Conservation (phyloP, 257 asterid species). For the Solanum pinnatisectum region DNA sequence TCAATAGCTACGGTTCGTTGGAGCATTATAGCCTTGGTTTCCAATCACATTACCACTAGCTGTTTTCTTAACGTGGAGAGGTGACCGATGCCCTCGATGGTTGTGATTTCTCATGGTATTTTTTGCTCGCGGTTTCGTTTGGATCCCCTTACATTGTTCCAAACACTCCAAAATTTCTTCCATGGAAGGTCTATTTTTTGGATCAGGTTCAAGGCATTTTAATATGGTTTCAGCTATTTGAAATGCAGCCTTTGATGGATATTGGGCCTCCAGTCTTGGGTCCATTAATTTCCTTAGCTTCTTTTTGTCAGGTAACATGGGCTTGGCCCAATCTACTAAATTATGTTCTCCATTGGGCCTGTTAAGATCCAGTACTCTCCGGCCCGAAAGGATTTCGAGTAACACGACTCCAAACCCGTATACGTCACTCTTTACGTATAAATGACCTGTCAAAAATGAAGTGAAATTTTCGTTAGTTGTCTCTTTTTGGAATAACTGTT, state of each 20-base stretch:
- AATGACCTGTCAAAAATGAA: constrained; percentile 40
- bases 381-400: constrained; percentile 60
- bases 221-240: constrained; percentile 30
- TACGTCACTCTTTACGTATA: constrained; percentile 78
- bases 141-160: constrained; percentile 22
- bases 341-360: constrained; percentile 47
- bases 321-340: constrained; percentile 77
- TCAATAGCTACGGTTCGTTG: constrained; percentile 11
- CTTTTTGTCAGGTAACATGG: constrained; percentile 44
- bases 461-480: not conserved
- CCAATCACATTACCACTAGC: not conserved
- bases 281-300: constrained; percentile 58
- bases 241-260: constrained; percentile 42
- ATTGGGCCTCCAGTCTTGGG: constrained; percentile 47
- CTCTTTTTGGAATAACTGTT: not conserved
- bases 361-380: constrained; percentile 44
- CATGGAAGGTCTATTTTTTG: constrained; percentile 61
- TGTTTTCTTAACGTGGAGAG: constrained; percentile 13
- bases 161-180: constrained; percentile 30
- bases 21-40: not conserved
- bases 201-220: constrained; percentile 62
- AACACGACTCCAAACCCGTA: constrained; percentile 82
- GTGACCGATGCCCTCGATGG: constrained; percentile 10
- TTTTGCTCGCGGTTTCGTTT: constrained; percentile 12
- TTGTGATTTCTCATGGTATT: constrained; percentile 9